Base-by-base conservation (phyloP, 495 filamentous ascomycete species). In the Trichoderma parareesei region DNA sequence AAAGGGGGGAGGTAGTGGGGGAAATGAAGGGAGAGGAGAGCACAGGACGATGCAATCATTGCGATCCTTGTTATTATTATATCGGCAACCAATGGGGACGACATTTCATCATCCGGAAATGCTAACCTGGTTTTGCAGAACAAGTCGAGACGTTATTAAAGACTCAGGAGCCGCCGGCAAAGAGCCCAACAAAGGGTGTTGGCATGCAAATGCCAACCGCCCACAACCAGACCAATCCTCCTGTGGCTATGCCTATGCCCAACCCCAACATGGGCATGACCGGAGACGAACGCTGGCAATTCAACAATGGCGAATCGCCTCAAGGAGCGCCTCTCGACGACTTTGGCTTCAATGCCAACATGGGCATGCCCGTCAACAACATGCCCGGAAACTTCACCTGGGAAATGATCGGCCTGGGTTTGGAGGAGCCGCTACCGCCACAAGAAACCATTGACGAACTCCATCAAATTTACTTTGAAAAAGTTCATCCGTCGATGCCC, bases 41-140 rank as follows among this genome's bases (percentile, higher is more conserved):
- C n/a, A 55, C 1, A 55, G 6, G n/a, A 9, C n/a, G 48, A 55
- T 57, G 33, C 20, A 37, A 57, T 57, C 14, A 57, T 9, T 2
- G 16, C 37, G 27, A 37, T 57, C 3, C 5, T 57, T 10, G 27
- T 10, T 57, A 18, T 8, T 16, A 16, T 6, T 16, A 18, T n/a
- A 8, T 18, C 18, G 46, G n/a, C 20, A 18, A 46, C 95, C 5
- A 98, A 98, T 78, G 84, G 94, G 72, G 95, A 93, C 66, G 98
- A 98, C 76, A 94, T 98, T 27, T 65, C 97, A 98, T 81, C 90
- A 92, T 64, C 73, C 98, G 71, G 94, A 98, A 77, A 93, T 94
- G 66, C 85, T 94, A 70, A 77, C 98, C 70, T 91, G 92, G 96
- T 81, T 72, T 85, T 71, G 65, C 67, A 97, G 93, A 92, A 67